phyloP scores from a whole-genome alignment of 148 eudicot species.

The Nepenthes gracilis region DNA sequence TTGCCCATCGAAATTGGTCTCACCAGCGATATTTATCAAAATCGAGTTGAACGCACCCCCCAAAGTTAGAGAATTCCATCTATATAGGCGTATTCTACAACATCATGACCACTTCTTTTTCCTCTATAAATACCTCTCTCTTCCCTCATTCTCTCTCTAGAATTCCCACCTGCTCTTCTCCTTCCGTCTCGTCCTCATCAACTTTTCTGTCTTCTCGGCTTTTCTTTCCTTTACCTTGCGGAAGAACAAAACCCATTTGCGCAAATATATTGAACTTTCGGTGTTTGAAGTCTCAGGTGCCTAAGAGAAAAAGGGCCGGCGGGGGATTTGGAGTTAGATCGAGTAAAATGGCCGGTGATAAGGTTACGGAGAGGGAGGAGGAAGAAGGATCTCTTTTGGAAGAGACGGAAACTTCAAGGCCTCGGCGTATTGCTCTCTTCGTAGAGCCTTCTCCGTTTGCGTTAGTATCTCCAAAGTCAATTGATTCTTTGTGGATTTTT shows the following conservation, averaged over 20 bases:
- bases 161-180: constrained; percentile 1
- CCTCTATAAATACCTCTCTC: constrained; percentile 31
- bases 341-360: constrained; percentile 30
- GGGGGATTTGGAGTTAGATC: constrained; percentile 13
- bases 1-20: neutral
- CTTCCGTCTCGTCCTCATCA: constrained; percentile 9
- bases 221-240: neutral
- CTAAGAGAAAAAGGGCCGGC: constrained; percentile 12
- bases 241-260: constrained; percentile 20
- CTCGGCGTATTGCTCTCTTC: constrained; percentile 91
- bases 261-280: constrained; percentile 10
- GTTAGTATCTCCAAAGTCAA: constrained; percentile 34
- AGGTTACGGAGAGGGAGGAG: constrained; percentile 28
- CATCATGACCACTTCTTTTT: constrained; percentile 28
- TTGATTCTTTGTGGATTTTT: neutral
- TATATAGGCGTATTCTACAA: neutral
- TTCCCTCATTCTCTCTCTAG: constrained; percentile 3
- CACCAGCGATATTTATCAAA: neutral
- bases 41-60: neutral
- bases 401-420: constrained; percentile 51
- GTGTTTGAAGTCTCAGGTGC: constrained; percentile 14
- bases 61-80: neutral
- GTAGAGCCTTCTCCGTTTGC: constrained; percentile 99
- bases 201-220: neutral
- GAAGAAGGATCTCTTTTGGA: constrained; percentile 41